A percentile compares a stretch with the other conserved stretches of the same genome.
phyloP scores from a whole-genome alignment of 352 stramenopile genomes.

The Pythium brachiatum region DNA sequence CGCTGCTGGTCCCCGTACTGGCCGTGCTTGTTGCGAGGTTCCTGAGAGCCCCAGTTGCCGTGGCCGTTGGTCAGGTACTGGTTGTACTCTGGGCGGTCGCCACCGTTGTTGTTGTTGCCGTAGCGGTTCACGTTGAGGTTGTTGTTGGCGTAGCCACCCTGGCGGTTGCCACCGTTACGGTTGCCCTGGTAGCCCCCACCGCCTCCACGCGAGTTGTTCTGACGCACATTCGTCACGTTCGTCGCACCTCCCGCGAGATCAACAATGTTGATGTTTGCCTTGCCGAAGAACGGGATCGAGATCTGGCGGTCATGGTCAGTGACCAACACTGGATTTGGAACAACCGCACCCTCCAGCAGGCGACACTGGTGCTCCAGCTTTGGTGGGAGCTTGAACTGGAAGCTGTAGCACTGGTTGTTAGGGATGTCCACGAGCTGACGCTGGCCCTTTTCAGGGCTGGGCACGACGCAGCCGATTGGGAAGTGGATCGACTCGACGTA shows the following conservation, averaged over 20 bases:
- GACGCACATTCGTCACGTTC: conserved; percentile 57
- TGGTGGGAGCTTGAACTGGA: conserved; percentile 64
- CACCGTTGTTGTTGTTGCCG: conserved; percentile 27
- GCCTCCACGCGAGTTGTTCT: conserved; percentile 38
- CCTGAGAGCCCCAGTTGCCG: conserved; percentile 77
- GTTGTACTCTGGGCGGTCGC: conserved; percentile 46
- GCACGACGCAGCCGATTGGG: conserved; percentile 67
- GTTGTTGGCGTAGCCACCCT: conserved; percentile 36
- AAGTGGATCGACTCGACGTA: conserved; percentile 77
- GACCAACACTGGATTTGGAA: conserved; percentile 43
- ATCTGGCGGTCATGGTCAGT: conserved; percentile 64
- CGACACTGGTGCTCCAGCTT: conserved; percentile 52
- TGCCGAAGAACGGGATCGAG: conserved; percentile 77
- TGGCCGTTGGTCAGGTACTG: conserved; percentile 75
- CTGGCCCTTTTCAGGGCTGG: conserved; percentile 75
- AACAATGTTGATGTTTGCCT: conserved; percentile 84
- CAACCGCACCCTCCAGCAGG: conserved; percentile 51
- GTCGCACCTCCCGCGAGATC: conserved; percentile 59
- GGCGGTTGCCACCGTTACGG: conserved; percentile 34
- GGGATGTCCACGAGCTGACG: conserved; percentile 67
- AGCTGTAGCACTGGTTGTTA: conserved; percentile 88
- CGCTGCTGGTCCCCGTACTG: conserved; percentile 39
- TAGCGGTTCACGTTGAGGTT: conserved; percentile 74
- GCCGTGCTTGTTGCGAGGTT: conserved; percentile 73
- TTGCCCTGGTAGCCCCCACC: conserved; percentile 28